Base-by-base conservation (phyloP, 2,329 filamentous ascomycete species). In the Rutstroemia sp. region DNA sequence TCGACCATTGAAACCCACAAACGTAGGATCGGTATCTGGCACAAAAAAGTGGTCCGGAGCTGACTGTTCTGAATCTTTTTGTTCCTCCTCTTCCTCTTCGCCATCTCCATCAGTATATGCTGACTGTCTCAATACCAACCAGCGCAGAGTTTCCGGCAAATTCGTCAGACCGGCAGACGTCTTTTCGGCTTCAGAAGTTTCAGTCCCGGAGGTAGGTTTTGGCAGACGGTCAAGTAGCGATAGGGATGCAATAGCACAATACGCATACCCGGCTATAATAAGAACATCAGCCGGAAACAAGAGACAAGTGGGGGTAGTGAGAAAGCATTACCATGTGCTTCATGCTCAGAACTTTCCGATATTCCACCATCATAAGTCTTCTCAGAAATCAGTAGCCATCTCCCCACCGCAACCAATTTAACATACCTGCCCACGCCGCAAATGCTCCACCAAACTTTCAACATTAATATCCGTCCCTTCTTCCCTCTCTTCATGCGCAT, bases 1-100 rank as follows among this genome's bases (percentile, higher is more conserved):
- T 50, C 94, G 84, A 25, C 94, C 94, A 66, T 95, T 96, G 73
- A 95, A 91, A 9, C 92, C 94, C 1, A 89, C 79, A 77, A 68
- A 60, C 65, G 68, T 51, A 66, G 67, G 41, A 53, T 65, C 48
- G 51, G 63, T 19, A 23, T 45, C 17, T 12, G 27, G 48, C 19
- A 56, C 41, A 25, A 55, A 54, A 23, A 25, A 37, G 23, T 53
- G 37, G 3, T 57, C 37, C 19, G 21, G 19, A n/a, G n/a, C 30
- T 41, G 39, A 41, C 34, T 16, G 21, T 12, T 16, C 39, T 17
- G 58, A 52, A 4, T 66, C 61, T 7, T 61, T 48, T 10, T 59
- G 54, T 5, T 64, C 56, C 9, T 65, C 64, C n/a, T 55, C 48
- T 2, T 79, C 39, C 16, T 60, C 48, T 3, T 79, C 76, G 0